Evolutionary conservation across 352 stramenopile genomes (phyloP).

Genomic region (Plasmopara halstedii): DNA sequence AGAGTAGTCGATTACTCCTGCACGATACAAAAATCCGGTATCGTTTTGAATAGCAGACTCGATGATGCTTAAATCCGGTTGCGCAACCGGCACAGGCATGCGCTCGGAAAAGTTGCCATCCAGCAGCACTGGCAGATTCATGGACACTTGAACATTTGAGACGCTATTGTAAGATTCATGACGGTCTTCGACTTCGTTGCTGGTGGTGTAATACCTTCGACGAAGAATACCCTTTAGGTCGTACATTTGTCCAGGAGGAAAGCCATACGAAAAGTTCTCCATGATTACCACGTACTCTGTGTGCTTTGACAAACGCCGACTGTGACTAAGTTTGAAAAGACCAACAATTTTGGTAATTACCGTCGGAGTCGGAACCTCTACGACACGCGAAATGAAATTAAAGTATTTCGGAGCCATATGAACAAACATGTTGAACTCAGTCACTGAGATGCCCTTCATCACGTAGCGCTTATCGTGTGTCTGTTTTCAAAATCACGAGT

Average conservation of each 20-base stretch:
- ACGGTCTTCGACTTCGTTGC: conserved; percentile 28
- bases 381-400: conserved; percentile 69
- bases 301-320: conserved; percentile 53
- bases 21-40: conserved; percentile 59
- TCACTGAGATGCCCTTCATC: conserved; percentile 79
- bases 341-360: conserved; percentile 84
- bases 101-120: conserved; percentile 77
- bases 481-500: conserved; percentile 25
- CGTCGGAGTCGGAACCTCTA: conserved; percentile 46
- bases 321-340: conserved; percentile 71
- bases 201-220: conserved; percentile 51
- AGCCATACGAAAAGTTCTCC: conserved; percentile 82
- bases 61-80: conserved; percentile 52
- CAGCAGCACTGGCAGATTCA: conserved; percentile 60
- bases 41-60: conserved; percentile 70
- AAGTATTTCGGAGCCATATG: conserved; percentile 86
- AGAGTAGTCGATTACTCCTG: conserved; percentile 83
- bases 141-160: conserved; percentile 39
- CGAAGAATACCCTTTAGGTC: conserved; percentile 82
- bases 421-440: conserved; percentile 87
- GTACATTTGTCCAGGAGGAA: conserved; percentile 72
- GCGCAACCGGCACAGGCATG: conserved; percentile 68
- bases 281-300: conserved; percentile 82
- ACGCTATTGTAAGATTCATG: conserved; percentile 29
- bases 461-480: conserved; percentile 80